Percentiles rank a stretch among this genome's conserved stretches.
Evolutionary conservation across 2,329 filamentous ascomycete genomes (phyloP).

Genomic region (Pezizomycotina sp.): DNA sequence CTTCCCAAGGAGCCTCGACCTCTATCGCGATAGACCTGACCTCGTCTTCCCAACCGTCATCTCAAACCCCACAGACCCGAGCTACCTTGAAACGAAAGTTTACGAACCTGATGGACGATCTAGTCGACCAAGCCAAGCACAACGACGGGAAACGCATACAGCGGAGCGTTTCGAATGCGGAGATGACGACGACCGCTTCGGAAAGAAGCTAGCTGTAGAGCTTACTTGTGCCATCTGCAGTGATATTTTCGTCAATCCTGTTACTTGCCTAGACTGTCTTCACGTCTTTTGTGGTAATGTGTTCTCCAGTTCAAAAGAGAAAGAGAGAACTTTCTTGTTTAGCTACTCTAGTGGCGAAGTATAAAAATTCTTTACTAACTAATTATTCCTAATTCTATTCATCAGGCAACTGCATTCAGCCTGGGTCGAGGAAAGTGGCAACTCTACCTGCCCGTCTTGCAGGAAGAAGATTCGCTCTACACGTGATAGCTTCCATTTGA

Average conservation of each 20-base stretch:
- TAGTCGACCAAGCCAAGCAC: constrained; percentile 18
- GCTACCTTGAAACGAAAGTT: constrained; percentile 10
- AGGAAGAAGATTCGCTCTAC: constrained; percentile 71
- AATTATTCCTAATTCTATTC: not conserved
- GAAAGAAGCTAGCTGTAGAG: constrained; percentile 58
- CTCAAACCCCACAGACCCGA: constrained; percentile 11
- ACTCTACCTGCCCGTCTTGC: constrained; percentile 83
- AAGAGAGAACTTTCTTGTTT: not conserved
- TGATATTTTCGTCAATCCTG: constrained; percentile 74
- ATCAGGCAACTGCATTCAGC: constrained; percentile 16
- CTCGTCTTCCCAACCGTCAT: constrained; percentile 3
- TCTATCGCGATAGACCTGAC: not conserved
- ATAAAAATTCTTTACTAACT: not conserved
- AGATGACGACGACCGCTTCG: constrained; percentile 7
- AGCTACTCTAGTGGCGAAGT: not conserved
- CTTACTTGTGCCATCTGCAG: constrained; percentile 94
- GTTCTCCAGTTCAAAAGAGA: constrained; percentile 55
- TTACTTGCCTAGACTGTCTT: constrained; percentile 78
- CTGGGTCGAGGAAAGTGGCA: constrained; percentile 13
- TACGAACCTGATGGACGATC: constrained; percentile 17
- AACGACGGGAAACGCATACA: constrained; percentile 4
- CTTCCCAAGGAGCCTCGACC: constrained; percentile 1
- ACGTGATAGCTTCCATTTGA: constrained; percentile 75
- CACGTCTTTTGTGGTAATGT: constrained; percentile 72
- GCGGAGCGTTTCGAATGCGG: not conserved